A percentile compares a stretch with the other conserved stretches of the same genome.
These are phyloP conservation scores for Avena insularis DNA, from an alignment of 176 grass and related monocot species.

Conservation along the genomic window DNA sequence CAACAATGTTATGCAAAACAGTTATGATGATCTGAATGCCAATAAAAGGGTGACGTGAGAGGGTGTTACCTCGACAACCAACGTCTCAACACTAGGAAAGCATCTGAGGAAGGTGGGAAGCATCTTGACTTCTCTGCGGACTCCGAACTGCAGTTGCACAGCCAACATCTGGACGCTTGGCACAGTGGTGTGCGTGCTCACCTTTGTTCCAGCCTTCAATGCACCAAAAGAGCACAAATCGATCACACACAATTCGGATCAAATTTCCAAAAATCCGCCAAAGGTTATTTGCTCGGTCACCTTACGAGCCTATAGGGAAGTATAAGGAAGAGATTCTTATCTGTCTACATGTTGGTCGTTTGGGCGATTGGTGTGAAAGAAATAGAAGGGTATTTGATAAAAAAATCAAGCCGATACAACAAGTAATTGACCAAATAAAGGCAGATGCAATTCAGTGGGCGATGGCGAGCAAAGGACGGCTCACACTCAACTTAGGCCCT, in stretches of 20 bases:
- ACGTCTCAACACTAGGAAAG: slow-evolving; percentile 35
- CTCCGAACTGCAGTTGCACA: slow-evolving; percentile 10
- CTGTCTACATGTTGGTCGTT: no score
- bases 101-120: slow-evolving; percentile 36
- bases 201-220: slow-evolving; percentile 16
- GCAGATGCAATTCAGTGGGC: no score
- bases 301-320: background rate
- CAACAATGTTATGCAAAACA: background rate
- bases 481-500: no score
- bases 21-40: background rate
- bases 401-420: no score
- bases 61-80: slow-evolving; percentile 28
- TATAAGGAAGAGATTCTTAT: no score
- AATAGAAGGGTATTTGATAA: no score
- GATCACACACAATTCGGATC: background rate
- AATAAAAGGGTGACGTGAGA: background rate
- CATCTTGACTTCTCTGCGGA: slow-evolving; percentile 8
- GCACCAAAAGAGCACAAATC: background rate
- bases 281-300: background rate
- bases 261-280: background rate
- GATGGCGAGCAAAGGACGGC: no score
- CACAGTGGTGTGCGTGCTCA: background rate
- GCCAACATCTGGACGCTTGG: slow-evolving; percentile 28
- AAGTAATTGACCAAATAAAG: no score
- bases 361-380: no score